Conservation (phyloP, 495 filamentous ascomycete species). For the Penicillium robsamsonii region DNA sequence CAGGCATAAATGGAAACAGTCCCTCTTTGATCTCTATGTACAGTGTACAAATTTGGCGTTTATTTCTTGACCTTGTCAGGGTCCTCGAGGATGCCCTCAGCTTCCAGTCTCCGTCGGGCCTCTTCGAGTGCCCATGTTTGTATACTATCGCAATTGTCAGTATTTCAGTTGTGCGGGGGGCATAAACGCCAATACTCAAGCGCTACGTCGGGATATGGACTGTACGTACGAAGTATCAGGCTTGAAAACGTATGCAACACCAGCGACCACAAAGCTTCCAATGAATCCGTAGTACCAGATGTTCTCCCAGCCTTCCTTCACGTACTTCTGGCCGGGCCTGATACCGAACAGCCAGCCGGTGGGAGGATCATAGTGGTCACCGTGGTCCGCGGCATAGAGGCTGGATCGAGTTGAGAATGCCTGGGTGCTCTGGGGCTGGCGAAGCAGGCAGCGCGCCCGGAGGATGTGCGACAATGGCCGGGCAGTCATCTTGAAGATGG, state of each 20-base stretch:
- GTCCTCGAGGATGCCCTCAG: conserved; percentile 88
- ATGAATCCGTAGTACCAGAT: conserved; percentile 86
- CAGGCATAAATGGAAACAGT: conserved; percentile 34
- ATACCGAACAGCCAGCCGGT: conserved; percentile 88
- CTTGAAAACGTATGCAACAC: conserved; percentile 91
- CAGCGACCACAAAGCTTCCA: conserved; percentile 71
- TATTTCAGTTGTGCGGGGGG: conserved; percentile 4
- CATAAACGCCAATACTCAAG: conserved; percentile 1
- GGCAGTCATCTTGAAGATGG: conserved; percentile 41
- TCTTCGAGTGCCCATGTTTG: conserved; percentile 99
- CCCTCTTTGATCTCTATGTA: conserved; percentile 45
- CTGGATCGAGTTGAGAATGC: conserved; percentile 45
- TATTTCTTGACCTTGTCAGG: conserved; percentile 52
- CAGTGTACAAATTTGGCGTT: conserved; percentile 42
- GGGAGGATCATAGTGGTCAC: conserved; percentile 83
- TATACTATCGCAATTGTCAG: conserved; percentile 63
- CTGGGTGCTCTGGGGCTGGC: conserved; percentile 39
- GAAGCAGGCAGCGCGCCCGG: conserved; percentile 42
- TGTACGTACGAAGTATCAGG: conserved; percentile 92
- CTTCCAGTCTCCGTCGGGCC: conserved; percentile 86
- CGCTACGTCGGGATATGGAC: neutral
- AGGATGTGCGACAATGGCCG: conserved; percentile 43
- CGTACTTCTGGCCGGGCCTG: conserved; percentile 88
- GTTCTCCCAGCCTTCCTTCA: conserved; percentile 94
- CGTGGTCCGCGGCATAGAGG: conserved; percentile 56